Evolutionary conservation across 2,329 filamentous ascomycete species (phyloP), one percentile per base, ranked within the genome.

Genomic region (Botrytis tulipae): DNA sequence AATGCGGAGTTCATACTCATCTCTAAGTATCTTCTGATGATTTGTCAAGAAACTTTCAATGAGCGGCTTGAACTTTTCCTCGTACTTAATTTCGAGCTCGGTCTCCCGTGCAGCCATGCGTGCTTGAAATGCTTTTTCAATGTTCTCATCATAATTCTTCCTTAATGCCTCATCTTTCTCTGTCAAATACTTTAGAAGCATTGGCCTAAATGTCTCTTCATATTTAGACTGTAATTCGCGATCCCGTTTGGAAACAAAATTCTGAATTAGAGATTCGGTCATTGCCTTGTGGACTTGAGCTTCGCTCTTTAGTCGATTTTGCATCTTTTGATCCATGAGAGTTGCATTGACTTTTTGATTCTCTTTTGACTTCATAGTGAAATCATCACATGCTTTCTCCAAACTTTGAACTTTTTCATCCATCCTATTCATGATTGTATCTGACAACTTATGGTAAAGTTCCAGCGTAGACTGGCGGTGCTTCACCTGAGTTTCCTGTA

Each of bases 11-110:
- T 72, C 62, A 37, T 68, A 54, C 46, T 48, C 62, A 54, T 72
- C 62, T 42, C 51, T 46, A 0, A 72, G 22, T 6, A 54, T 32
- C 44, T 57, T 72, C 40, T 68, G 70, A 9, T 72, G 70, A 4
- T 68, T 63, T 7, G 42, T 68, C 37, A 72, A 59, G 29, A 72
- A 72, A 4, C 42, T 60, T 46, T 25, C 37, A 25, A 72, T 72
- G 16, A 72, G 22, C 4, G 70, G 62, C 20, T 68, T 67, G 40
- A 72, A 72, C 5, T 25, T 68, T 57, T 60, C 62, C 10, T 72
- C 70, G 9, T 72, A 72, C 42, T 72, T 72, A 3, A n/a, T 60
- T 18, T 72, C 70, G 14, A 72, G 70, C n/a, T 67, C 62, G 3
- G 67, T 66, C 22, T 72, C 70, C 20, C 70, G 29, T 32, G 66